Percentiles rank a stretch among this genome's conserved stretches.
Conservation (phyloP, 345 rosid species). For the Eucalyptus curtisii region DNA sequence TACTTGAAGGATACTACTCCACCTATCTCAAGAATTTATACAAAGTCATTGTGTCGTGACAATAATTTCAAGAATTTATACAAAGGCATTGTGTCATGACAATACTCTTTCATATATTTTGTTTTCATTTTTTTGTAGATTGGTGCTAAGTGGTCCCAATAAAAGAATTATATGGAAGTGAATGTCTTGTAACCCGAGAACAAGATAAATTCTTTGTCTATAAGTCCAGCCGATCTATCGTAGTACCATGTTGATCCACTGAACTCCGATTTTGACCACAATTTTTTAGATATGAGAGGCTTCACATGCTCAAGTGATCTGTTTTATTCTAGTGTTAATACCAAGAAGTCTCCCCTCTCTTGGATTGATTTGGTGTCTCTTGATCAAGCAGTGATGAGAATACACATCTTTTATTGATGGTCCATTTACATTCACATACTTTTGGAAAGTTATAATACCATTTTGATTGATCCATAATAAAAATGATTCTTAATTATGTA, state of each 20-base stretch:
- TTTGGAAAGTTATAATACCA: too few relatives aligned
- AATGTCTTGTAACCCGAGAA: background rate
- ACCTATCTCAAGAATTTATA: background rate
- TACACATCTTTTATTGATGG: too few relatives aligned
- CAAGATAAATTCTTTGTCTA: background rate
- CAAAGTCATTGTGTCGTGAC: background rate
- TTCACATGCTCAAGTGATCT: background rate
- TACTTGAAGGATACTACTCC: background rate
- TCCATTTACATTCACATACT: too few relatives aligned
- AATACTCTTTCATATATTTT: background rate
- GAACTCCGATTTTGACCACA: background rate
- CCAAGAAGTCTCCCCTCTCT: accelerated
- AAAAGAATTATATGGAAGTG: background rate
- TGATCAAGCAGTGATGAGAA: too few relatives aligned
- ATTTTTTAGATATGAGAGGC: background rate
- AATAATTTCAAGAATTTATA: background rate
- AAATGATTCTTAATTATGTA: too few relatives aligned
- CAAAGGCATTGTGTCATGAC: background rate
- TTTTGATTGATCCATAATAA: too few relatives aligned
- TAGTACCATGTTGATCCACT: background rate
- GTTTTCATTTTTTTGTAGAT: too few relatives aligned
- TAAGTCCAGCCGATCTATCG: accelerated
- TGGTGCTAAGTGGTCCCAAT: background rate
- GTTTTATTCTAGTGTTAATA: too few relatives aligned
- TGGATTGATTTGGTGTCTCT: too few relatives aligned